Evolutionary conservation across 192 early-diverging fungal genomes (phyloP).

Genomic region (Backusella westeae): DNA sequence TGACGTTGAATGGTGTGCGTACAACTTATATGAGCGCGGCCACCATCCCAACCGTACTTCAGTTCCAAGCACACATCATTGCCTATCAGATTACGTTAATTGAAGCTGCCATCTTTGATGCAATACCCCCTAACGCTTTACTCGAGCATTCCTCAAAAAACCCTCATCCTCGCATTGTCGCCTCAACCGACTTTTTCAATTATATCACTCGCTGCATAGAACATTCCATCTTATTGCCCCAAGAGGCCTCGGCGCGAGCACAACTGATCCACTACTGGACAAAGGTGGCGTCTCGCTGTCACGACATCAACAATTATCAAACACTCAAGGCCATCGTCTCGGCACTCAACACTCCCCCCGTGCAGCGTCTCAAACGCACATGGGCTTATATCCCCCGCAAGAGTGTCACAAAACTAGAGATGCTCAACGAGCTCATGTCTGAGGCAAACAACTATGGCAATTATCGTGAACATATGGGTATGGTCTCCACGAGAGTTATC

Average conservation of each 20-base stretch:
- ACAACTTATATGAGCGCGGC: conserved; percentile 52
- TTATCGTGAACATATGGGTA: conserved; percentile 63
- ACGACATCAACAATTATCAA: conserved; percentile 68
- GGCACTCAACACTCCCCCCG: conserved; percentile 67
- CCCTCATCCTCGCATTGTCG: conserved; percentile 62
- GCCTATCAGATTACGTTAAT: conserved; percentile 69
- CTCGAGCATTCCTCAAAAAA: conserved; percentile 61
- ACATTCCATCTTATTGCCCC: conserved; percentile 62
- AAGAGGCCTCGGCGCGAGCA: conserved; percentile 56
- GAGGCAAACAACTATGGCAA: conserved; percentile 71
- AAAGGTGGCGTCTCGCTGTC: conserved; percentile 61
- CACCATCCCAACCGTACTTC: conserved; percentile 51
- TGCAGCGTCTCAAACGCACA: conserved; percentile 67
- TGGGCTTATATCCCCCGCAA: conserved; percentile 72
- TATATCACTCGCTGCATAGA: conserved; percentile 74
- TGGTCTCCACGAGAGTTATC: conserved; percentile 27
- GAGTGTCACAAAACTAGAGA: conserved; percentile 54
- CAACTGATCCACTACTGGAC: conserved; percentile 71
- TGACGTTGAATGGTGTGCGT: conserved; percentile 50
- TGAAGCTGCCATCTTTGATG: conserved; percentile 65
- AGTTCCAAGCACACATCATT: conserved; percentile 61
- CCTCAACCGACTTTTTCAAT: conserved; percentile 78
- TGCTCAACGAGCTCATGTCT: conserved; percentile 57
- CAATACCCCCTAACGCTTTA: conserved; percentile 59
- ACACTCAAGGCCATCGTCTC: conserved; percentile 68